Evolutionary conservation across 257 asterid species (phyloP), one percentile per base, ranked within the genome.

Genomic region (Primulina tabacum): DNA sequence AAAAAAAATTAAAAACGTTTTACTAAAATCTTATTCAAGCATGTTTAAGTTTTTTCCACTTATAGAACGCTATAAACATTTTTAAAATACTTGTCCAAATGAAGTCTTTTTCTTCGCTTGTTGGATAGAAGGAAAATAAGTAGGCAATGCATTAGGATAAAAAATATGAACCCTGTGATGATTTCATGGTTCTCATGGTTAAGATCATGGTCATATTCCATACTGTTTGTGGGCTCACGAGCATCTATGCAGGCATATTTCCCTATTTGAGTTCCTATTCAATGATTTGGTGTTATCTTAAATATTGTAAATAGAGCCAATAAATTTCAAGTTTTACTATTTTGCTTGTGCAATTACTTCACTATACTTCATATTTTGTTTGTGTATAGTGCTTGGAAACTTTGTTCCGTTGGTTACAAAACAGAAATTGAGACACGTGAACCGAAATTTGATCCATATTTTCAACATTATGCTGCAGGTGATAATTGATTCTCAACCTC

Each of bases 401-500:
- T 12, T 12, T 43, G 28, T 40, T 32, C 9, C 11, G 33, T 20
- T 69, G 53, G 53, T 11, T 43, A 43, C 5, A 11, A 4, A 12
- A 43, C 53, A 10, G 52, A 61, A 62, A 58, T 37, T 60, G 37
- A 64, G 53, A 33, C 12, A 4, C 67, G 29, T 34, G 38, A 52
- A 30, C 21, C 30, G 8, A 63, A 62, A 30, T 68, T 72, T 75
- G 60, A 60, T 12, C 68, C 53, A 71, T 76, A 68, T 65, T 18
- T 35, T 75, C 70, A 64, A 33, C 75, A 68, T 67, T 77, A 12
- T 67, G 55, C 80, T 81, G 75, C 90, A 93, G 99, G 96, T 93
- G 33, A 90, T 93, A 71, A 93, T 93, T 71, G 99, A 93, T 84
- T 93, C 99, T 43, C 99, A 93, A 76, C 99, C 99, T 76, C 78